Percentiles rank a stretch among this genome's conserved stretches.
Conservation (phyloP, 805 yeast species). For the Lachancea dasiensis region DNA sequence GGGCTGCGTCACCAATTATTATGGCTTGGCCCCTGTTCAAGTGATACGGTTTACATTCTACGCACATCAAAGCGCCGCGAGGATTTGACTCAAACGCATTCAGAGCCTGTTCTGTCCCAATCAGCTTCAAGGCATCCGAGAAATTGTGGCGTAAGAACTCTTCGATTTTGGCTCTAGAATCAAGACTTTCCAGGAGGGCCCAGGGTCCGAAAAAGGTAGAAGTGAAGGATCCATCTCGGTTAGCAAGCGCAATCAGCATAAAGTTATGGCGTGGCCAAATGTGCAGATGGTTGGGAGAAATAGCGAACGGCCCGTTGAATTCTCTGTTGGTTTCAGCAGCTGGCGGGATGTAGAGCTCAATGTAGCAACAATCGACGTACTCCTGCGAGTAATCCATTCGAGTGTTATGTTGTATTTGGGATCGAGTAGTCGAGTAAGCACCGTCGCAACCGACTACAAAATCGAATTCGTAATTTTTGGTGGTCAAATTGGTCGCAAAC, state of each 20-base stretch:
- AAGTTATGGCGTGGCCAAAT: conserved; percentile 86
- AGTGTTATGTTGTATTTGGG: conserved; percentile 56
- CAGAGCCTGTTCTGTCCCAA: conserved; percentile 52
- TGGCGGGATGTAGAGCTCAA: conserved; percentile 75
- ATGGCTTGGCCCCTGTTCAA: conserved; percentile 50
- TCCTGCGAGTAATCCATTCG: conserved; percentile 70
- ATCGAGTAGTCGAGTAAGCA: conserved; percentile 66
- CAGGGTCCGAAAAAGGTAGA: conserved; percentile 86
- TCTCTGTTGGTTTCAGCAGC: conserved; percentile 28
- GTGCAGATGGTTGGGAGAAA: conserved; percentile 74
- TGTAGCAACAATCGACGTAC: conserved; percentile 76
- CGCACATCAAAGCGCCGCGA: conserved; percentile 70
- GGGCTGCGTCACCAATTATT: conserved; percentile 89
- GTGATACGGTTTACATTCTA: conserved; percentile 66
- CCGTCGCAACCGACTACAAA: conserved; percentile 84
- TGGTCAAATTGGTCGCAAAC: conserved; percentile 14
- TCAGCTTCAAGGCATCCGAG: conserved; percentile 65
- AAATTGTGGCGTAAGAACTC: conserved; percentile 56
- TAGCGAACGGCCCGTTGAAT: conserved; percentile 37
- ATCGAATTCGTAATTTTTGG: conserved; percentile 36
- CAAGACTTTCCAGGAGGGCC: conserved; percentile 50
- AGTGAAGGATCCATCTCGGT: conserved; percentile 79
- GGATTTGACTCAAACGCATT: conserved; percentile 56
- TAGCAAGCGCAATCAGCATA: conserved; percentile 89
- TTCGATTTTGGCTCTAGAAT: conserved; percentile 39